phyloP scores from a whole-genome alignment of 1,139 yeast genomes.

The Pneumocystis murina region DNA sequence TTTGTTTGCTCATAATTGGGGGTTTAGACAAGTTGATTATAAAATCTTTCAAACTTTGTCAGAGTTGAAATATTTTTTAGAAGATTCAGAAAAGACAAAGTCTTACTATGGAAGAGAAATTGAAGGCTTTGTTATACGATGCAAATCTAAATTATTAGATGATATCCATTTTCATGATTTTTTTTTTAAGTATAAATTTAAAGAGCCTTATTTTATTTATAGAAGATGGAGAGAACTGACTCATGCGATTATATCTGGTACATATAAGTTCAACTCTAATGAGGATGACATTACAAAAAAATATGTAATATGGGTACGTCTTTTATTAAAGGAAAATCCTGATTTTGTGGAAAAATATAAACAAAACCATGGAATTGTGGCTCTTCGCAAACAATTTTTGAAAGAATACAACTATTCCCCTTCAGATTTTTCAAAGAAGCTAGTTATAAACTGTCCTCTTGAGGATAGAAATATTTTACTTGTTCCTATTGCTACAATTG shows the following conservation, averaged over 20 bases:
- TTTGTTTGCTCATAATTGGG: conserved; percentile 51
- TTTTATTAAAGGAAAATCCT: conserved; percentile 24
- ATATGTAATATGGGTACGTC: conserved; percentile 47
- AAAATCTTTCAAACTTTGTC: conserved; percentile 28
- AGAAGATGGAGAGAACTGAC: conserved; percentile 86
- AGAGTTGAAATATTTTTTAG: conserved; percentile 38
- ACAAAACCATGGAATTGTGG: conserved; percentile 59
- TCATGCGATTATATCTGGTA: conserved; percentile 35
- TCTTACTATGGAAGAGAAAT: conserved; percentile 55
- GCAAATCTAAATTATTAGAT: conserved; percentile 24
- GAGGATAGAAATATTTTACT: conserved; percentile 27
- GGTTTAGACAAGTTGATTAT: conserved; percentile 38
- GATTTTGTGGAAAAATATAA: conserved; percentile 33
- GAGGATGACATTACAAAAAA: conserved; percentile 40
- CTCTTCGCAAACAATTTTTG: conserved; percentile 48
- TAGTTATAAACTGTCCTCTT: neutral
- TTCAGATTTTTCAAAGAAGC: conserved; percentile 25
- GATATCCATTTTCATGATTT: conserved; percentile 29
- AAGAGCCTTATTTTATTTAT: conserved; percentile 84
- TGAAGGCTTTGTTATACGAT: conserved; percentile 87
- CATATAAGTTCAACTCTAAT: conserved; percentile 37
- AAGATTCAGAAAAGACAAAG: conserved; percentile 50
- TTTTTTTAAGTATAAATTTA: conserved; percentile 87
- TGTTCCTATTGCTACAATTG: conserved; percentile 78
- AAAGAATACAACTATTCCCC: conserved; percentile 34